Evolutionary conservation across 2,329 filamentous ascomycete species (phyloP).

Genomic region (Clarireedia sp.): DNA sequence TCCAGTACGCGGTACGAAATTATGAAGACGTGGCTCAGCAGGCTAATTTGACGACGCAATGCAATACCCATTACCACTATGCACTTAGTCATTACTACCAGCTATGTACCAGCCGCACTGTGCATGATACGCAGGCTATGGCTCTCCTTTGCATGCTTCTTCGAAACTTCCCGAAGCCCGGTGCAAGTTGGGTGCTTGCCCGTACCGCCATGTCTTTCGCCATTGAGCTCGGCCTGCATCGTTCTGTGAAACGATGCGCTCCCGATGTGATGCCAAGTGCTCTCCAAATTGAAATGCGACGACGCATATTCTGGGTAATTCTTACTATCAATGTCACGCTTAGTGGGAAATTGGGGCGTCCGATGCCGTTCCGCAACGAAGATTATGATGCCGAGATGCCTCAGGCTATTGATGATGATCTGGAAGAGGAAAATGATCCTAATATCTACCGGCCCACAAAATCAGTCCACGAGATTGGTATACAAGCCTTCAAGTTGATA

Average conservation of each 20-base stretch:
- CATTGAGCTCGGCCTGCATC: constrained; percentile 68
- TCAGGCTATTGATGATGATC: constrained; percentile 60
- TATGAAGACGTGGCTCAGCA: constrained; percentile 46
- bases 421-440: constrained; percentile 57
- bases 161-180: constrained; percentile 71
- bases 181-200: constrained; percentile 61
- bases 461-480: constrained; percentile 60
- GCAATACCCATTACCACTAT: constrained; percentile 74
- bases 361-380: constrained; percentile 64
- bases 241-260: constrained; percentile 55
- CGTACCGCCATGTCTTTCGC: constrained; percentile 59
- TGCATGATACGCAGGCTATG: constrained; percentile 65
- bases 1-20: constrained; percentile 69
- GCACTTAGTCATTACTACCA: constrained; percentile 61
- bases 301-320: constrained; percentile 70
- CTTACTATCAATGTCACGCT: constrained; percentile 59
- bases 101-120: constrained; percentile 50
- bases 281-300: constrained; percentile 69
- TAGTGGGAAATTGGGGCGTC: constrained; percentile 66
- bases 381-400: constrained; percentile 77
- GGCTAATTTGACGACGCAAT: constrained; percentile 51
- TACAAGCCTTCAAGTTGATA: constrained; percentile 57
- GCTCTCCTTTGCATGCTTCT: constrained; percentile 64
- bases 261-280: constrained; percentile 36
- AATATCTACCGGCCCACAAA: constrained; percentile 45